Base-by-base conservation (phyloP, 768 basidiomycete species). In the Boletus fagicola region DNA sequence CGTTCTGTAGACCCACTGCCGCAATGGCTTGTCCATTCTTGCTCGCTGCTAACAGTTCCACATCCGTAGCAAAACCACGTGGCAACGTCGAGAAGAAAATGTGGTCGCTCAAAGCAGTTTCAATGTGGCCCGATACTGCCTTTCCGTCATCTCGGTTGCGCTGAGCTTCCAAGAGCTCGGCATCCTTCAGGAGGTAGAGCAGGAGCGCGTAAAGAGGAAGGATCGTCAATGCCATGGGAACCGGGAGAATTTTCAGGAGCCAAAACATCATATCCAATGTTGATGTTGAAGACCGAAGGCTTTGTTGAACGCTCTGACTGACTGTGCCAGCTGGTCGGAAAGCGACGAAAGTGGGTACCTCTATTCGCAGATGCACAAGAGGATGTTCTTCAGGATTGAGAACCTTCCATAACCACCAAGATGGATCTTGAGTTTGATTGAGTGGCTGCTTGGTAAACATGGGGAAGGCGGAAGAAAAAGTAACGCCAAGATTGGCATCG, bases 111-210 rank as follows among this genome's bases (percentile, higher is more conserved):
- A 84, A 68, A 3, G 74, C 53, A 35, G 61, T 49, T 51, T 61
- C 44, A 35, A 42, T 33, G 50, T 67, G 72, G 9, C 59, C 44
- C 5, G 74, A 70, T 10, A 70, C 62, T 9, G 70, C 62, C 57
- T 80, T 78, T 1, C 76, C 66, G 36, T 82, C 83, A 2, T 76
- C 75, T 33, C 83, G 80, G 66, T 88, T 80, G 40, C 87, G 80
- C 65, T 94, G 92, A 3, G 91, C 89, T 65, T 94, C 94, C 36
- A 97, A 79, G 1, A 94, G 82, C 57, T 99, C 94, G 0, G 92
- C 85, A 62, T 96, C 88, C 75, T 95, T 96, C 59, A 98, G 76
- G 2, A 99, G 79, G 68, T 94, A 94, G 11, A 92, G 77, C 9
- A 96, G 77, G 12, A 98, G 73, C 9, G 82, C 79, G 69, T 90